phyloP scores from a whole-genome alignment of 2,329 filamentous ascomycete species.

The Cordyceps javanica region DNA sequence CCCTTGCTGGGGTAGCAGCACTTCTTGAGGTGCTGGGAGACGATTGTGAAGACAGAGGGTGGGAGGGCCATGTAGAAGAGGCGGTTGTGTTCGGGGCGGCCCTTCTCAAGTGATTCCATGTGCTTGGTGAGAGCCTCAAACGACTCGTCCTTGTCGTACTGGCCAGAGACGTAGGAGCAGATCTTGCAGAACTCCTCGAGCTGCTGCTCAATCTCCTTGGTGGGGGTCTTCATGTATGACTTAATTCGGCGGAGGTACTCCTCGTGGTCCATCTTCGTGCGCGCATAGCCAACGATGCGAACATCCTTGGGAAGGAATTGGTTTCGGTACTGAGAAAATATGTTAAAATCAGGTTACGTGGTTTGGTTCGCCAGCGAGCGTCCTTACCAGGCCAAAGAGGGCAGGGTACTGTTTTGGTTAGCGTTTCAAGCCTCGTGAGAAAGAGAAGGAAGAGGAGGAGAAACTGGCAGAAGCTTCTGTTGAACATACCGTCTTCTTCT shows the following conservation, averaged over 20 bases:
- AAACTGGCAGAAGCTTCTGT: constrained; percentile 12
- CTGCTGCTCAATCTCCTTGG: constrained; percentile 94
- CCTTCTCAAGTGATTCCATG: constrained; percentile 77
- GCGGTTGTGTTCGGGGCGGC: constrained; percentile 75
- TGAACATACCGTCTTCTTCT: constrained; percentile 90
- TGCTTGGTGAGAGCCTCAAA: constrained; percentile 83
- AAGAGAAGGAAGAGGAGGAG: not conserved
- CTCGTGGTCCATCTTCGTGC: constrained; percentile 98
- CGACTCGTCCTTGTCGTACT: constrained; percentile 95
- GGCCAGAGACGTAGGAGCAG: constrained; percentile 92
- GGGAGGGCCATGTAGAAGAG: constrained; percentile 99
- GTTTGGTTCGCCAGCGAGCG: not conserved
- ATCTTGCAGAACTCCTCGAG: constrained; percentile 81
- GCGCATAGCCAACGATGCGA: constrained; percentile 95
- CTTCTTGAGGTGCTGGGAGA: constrained; percentile 93
- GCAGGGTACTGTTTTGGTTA: constrained; percentile 69
- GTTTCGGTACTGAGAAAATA: constrained; percentile 75
- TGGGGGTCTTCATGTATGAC: constrained; percentile 98
- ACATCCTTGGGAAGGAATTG: constrained; percentile 97
- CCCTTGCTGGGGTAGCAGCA: constrained; percentile 92
- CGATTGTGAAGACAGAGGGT: constrained; percentile 94
- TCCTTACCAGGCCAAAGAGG: constrained; percentile 89
- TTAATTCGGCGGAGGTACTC: constrained; percentile 92
- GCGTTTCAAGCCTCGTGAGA: constrained; percentile 22
- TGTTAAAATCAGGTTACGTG: constrained; percentile 1